These are phyloP conservation scores for Leccinum holopus DNA, from an alignment of 1,284 basidiomycete species.

Conservation along the genomic window DNA sequence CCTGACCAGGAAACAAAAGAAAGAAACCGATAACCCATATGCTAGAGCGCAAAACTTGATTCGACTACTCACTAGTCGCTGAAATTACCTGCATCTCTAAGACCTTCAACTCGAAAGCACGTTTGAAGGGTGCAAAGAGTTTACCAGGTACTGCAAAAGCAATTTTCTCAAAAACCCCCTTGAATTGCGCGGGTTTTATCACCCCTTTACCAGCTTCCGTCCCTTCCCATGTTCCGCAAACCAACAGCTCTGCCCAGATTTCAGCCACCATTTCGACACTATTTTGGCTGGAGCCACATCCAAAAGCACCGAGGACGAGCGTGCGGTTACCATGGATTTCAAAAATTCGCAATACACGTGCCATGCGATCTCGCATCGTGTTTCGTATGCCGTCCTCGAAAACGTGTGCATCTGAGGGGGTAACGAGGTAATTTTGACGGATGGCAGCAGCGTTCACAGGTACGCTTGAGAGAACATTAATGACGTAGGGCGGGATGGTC, in stretches of 20 bases:
- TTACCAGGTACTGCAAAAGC: conserved; percentile 46
- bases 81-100: conserved; percentile 41
- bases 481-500: conserved; percentile 41
- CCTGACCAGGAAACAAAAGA: not conserved
- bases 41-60: not conserved
- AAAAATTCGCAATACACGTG: conserved; percentile 45
- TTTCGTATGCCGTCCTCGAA: conserved; percentile 42
- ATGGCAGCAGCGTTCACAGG: conserved; percentile 47
- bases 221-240: conserved; percentile 36
- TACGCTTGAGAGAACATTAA: conserved; percentile 47
- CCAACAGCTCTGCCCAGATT: conserved; percentile 48
- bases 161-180: conserved; percentile 43
- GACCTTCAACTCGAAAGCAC: conserved; percentile 43
- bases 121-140: conserved; percentile 39
- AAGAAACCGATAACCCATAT: not conserved
- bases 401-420: conserved; percentile 36
- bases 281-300: conserved; percentile 46
- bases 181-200: conserved; percentile 35
- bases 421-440: conserved; percentile 39
- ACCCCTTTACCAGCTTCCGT: conserved; percentile 21
- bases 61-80: conserved; percentile 31
- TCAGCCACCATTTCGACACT: conserved; percentile 41
- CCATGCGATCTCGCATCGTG: conserved; percentile 37
- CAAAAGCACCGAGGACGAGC: conserved; percentile 50
- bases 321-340: conserved; percentile 43